Evolutionary conservation across 2,329 filamentous ascomycete species (phyloP).

Genomic region (Fusarium subtropicale): DNA sequence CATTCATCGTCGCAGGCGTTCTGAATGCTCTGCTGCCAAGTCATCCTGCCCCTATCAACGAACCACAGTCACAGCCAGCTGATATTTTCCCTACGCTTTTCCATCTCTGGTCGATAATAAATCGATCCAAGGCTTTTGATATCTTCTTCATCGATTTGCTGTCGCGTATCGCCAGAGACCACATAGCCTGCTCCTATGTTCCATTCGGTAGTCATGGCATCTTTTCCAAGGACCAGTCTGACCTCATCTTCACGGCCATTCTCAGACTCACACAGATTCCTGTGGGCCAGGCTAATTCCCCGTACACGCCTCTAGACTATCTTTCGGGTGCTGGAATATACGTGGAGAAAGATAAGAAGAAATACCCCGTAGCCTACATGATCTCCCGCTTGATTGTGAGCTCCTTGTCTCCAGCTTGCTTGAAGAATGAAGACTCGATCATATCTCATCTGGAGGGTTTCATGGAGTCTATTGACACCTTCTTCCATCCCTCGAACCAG

Average conservation of each 20-base stretch:
- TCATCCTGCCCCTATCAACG: slow-evolving; percentile 76
- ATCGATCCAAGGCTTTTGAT: slow-evolving; percentile 88
- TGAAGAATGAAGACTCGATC: slow-evolving; percentile 82
- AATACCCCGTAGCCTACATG: slow-evolving; percentile 91
- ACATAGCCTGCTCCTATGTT: slow-evolving; percentile 78
- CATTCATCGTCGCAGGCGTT: slow-evolving; percentile 90
- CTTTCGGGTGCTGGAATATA: slow-evolving; percentile 85
- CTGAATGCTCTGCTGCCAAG: slow-evolving; percentile 92
- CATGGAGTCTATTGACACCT: slow-evolving; percentile 95
- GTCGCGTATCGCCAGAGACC: slow-evolving; percentile 87
- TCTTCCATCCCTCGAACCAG: slow-evolving; percentile 98
- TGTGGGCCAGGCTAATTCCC: slow-evolving; percentile 93
- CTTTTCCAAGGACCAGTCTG: slow-evolving; percentile 91
- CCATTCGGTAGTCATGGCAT: slow-evolving; percentile 89
- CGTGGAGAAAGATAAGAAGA: slow-evolving; percentile 91
- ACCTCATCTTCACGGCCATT: slow-evolving; percentile 91
- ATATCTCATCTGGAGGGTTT: slow-evolving; percentile 88
- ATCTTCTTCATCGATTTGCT: slow-evolving; percentile 89
- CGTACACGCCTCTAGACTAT: slow-evolving; percentile 88
- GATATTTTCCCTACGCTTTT: slow-evolving; percentile 94
- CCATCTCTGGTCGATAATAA: slow-evolving; percentile 94
- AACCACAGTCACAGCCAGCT: slow-evolving; percentile 83
- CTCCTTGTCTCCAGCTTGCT: slow-evolving; percentile 86
- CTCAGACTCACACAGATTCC: slow-evolving; percentile 93
- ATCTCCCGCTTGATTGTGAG: slow-evolving; percentile 94